Conservation (phyloP, 2,329 filamentous ascomycete species). For the Ampelomyces quisqualis region DNA sequence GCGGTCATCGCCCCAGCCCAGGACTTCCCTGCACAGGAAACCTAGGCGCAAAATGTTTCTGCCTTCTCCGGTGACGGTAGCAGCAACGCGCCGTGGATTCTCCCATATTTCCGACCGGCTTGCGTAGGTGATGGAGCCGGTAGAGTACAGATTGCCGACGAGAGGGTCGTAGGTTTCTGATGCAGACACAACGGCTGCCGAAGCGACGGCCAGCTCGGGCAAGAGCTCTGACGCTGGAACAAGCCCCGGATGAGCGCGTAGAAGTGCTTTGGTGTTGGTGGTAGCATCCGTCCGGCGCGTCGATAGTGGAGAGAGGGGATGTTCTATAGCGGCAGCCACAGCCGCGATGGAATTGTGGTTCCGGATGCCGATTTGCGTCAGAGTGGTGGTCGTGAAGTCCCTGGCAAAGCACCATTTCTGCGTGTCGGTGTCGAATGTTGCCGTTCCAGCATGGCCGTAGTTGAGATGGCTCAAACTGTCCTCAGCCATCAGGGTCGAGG, state of each 20-base stretch:
- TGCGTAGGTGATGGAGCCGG: conserved; percentile 58
- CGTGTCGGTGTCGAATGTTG: conserved; percentile 51
- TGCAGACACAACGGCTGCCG: conserved; percentile 34
- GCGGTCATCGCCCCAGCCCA: conserved; percentile 56
- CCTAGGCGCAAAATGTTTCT: conserved; percentile 61
- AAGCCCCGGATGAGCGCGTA: conserved; percentile 27
- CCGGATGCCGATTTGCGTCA: conserved; percentile 30
- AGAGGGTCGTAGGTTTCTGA: conserved; percentile 43
- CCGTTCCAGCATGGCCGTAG: conserved; percentile 56
- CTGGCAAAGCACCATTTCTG: conserved; percentile 54
- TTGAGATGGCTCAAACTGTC: conserved; percentile 51
- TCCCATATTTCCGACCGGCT: conserved; percentile 33
- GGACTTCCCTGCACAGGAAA: conserved; percentile 53
- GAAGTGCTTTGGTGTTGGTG: conserved; percentile 18
- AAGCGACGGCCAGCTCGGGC: conserved; percentile 25
- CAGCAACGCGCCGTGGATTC: conserved; percentile 30
- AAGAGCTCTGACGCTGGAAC: conserved; percentile 23
- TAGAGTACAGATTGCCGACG: conserved; percentile 52
- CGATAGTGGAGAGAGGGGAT: background rate
- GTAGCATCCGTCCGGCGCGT: conserved; percentile 2
- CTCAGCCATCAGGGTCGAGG: conserved; percentile 60
- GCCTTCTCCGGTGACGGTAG: conserved; percentile 53
- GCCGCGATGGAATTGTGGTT: conserved; percentile 13
- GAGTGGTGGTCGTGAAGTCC: conserved; percentile 24
- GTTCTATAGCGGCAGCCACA: conserved; percentile 19